A percentile compares a stretch with the other conserved stretches of the same genome.
Evolutionary conservation across 768 basidiomycete species (phyloP).

Genomic region (Panellus pusillus): DNA sequence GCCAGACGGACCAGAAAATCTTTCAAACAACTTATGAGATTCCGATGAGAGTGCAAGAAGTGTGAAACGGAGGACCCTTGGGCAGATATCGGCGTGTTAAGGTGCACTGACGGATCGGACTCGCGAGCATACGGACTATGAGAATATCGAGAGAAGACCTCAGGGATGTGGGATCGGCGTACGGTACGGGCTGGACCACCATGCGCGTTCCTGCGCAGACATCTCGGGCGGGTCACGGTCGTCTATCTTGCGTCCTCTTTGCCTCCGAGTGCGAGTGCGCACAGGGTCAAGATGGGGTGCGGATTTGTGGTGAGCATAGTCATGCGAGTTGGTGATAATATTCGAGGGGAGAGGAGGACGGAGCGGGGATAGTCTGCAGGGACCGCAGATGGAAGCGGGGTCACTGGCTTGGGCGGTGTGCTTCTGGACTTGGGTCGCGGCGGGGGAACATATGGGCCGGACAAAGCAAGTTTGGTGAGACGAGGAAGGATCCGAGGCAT

Average conservation of each 20-base stretch:
- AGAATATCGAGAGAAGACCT: conserved; percentile 5
- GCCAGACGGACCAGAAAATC: conserved; percentile 8
- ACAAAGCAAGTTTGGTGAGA: conserved; percentile 41
- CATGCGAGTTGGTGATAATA: conserved; percentile 50
- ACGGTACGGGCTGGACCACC: conserved; percentile 82
- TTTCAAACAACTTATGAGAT: neutral
- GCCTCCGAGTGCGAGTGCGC: conserved; percentile 25
- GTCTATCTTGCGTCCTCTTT: neutral
- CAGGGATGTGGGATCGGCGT: conserved; percentile 27
- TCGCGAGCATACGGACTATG: conserved; percentile 70
- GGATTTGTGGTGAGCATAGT: conserved; percentile 57
- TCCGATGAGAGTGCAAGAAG: neutral
- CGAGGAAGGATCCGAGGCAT: conserved; percentile 78
- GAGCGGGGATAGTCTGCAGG: conserved; percentile 50
- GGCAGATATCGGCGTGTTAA: conserved; percentile 55
- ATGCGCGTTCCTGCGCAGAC: conserved; percentile 59
- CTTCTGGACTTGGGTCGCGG: neutral
- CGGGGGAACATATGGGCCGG: conserved; percentile 18
- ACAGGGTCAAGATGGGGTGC: conserved; percentile 49
- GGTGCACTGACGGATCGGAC: conserved; percentile 59
- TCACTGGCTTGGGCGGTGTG: conserved; percentile 34
- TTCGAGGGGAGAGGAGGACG: conserved; percentile 59
- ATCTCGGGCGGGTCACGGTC: conserved; percentile 52
- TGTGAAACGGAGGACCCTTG: conserved; percentile 41
- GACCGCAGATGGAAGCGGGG: conserved; percentile 43